These are phyloP conservation scores for Acaromyces ingoldii DNA, from an alignment of 1,284 basidiomycete genomes.

Conservation along the genomic window DNA sequence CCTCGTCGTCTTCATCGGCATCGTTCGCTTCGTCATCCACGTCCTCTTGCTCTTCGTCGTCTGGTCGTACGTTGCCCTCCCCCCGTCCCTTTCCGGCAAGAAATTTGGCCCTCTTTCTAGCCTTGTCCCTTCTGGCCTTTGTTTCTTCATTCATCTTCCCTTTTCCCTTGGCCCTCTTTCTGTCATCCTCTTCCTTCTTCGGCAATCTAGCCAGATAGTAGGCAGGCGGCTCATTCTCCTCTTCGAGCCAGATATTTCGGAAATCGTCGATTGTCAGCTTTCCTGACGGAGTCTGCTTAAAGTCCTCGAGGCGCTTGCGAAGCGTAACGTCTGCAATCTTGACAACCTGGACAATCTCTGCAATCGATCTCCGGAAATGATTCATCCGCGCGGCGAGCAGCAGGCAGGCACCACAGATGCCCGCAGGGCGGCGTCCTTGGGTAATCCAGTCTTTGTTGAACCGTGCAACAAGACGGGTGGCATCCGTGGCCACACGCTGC, in stretches of 20 bases:
- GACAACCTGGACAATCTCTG: slow-evolving; percentile 89
- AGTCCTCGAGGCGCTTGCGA: slow-evolving; percentile 90
- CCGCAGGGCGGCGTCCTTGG: slow-evolving; percentile 86
- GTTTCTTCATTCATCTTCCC: slow-evolving; percentile 52
- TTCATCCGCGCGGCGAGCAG: slow-evolving; percentile 97
- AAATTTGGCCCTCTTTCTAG: slow-evolving; percentile 2
- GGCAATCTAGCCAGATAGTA: slow-evolving; percentile 61
- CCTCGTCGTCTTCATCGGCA: slow-evolving; percentile 39
- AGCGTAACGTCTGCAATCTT: slow-evolving; percentile 95
- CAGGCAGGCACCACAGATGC: slow-evolving; percentile 92
- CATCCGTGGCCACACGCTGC: slow-evolving; percentile 84
- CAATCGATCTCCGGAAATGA: slow-evolving; percentile 84
- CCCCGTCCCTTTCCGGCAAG: not conserved
- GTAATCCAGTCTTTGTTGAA: slow-evolving; percentile 98
- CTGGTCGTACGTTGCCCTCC: not conserved
- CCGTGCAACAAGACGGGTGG: slow-evolving; percentile 84
- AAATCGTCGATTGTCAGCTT: slow-evolving; percentile 85
- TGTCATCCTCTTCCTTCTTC: slow-evolving; percentile 65
- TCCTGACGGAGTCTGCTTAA: slow-evolving; percentile 81
- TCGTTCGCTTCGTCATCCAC: slow-evolving; percentile 44
- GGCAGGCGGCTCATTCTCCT: slow-evolving; percentile 83
- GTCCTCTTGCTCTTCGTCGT: slow-evolving; percentile 43
- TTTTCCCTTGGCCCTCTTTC: slow-evolving; percentile 53
- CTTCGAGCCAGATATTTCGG: slow-evolving; percentile 82
- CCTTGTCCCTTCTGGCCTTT: slow-evolving; percentile 35